These are phyloP conservation scores for Zea mays DNA, from an alignment of 176 grass and related monocot species.

Conservation along the genomic window DNA sequence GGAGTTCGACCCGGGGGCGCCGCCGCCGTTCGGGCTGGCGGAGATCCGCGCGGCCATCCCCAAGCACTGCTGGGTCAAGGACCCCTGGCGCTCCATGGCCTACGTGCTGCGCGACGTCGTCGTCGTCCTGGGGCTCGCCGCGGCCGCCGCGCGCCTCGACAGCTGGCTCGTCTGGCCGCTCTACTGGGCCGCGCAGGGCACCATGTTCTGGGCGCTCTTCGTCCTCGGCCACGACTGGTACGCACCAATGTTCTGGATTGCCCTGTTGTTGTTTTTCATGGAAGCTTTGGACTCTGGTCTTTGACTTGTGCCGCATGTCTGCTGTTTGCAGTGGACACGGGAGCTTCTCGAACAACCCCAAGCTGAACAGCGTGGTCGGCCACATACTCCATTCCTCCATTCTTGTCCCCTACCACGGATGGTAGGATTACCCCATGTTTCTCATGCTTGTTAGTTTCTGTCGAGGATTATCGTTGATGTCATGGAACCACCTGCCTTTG, in stretches of 20 bases:
- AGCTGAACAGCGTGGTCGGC: conserved; percentile 87
- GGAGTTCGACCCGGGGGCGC: conserved; percentile 62
- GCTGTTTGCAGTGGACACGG: conserved; percentile 74
- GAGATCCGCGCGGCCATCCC: conserved; percentile 90
- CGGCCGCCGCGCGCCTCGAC: conserved; percentile 63
- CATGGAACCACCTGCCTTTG: not conserved
- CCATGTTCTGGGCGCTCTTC: conserved; percentile 98
- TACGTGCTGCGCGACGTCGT: conserved; percentile 81
- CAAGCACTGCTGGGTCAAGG: conserved; percentile 96
- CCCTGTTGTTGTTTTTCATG: not conserved
- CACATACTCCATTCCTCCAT: conserved; percentile 98
- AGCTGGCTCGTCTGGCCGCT: conserved; percentile 93
- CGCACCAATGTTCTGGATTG: too few species aligned
- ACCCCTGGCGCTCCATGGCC: conserved; percentile 80
- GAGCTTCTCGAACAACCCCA: conserved; percentile 80
- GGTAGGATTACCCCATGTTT: conserved; percentile 51
- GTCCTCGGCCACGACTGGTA: conserved; percentile 96
- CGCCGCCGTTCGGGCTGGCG: conserved; percentile 74
- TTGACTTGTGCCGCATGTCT: conserved; percentile 25
- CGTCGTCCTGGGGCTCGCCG: conserved; percentile 84
- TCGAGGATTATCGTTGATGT: conserved; percentile 1
- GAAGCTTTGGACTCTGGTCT: not conserved
- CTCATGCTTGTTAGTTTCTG: not conserved
- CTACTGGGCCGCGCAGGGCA: conserved; percentile 94
- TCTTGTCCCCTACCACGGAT: conserved; percentile 90